Evolutionary conservation across 768 basidiomycete genomes (phyloP), one percentile per base, ranked within the genome.

Genomic region (Lentinula sp.): DNA sequence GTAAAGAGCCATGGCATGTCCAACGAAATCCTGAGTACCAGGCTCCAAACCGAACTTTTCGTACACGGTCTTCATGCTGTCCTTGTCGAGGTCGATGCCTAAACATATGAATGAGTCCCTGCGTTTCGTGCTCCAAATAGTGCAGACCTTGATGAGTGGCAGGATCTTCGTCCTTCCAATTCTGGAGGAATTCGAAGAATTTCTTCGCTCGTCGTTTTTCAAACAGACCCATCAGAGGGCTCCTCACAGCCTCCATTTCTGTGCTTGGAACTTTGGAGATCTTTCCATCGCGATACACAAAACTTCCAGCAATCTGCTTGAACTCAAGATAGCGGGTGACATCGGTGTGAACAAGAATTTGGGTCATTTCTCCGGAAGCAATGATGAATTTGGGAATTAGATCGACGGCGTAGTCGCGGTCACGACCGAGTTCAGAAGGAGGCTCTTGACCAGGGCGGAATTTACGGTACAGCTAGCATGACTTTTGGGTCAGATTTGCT

Each of bases 311-410:
- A 75, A 99, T 98, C 78, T 98, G 96, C 81, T 98, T 99, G 83
- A 99, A 99, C 72, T 98, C 97, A 69, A 99, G 88, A 76, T 99
- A 99, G 63, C 95, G 89, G 45, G 92, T 95, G 63, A 99, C 97
- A 71, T 99, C 95, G 65, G 97, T 98, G 79, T 98, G 95, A 45
- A 99, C 95, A 64, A 99, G 89, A 75, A 99, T 98, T 76, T 89
- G 90, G 57, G 95, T 97, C 70, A 99, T 88, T 74, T 98, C 95
- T 59, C 97, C 97, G 10, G 93, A 94, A 33, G 97, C 90, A 68
- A 98, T 95, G 80, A 98, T 98, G 80, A 99, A 99, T 77, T 99
- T 98, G 72, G 97, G 95, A 69, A 98, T 90, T 65, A 98, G 87
- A 80, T 98, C 97, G 66, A 98, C 90, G 59, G 94, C 94, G 69